phyloP scores from a whole-genome alignment of 2,329 filamentous ascomycete species.

The Cordyceps cateniannulata region DNA sequence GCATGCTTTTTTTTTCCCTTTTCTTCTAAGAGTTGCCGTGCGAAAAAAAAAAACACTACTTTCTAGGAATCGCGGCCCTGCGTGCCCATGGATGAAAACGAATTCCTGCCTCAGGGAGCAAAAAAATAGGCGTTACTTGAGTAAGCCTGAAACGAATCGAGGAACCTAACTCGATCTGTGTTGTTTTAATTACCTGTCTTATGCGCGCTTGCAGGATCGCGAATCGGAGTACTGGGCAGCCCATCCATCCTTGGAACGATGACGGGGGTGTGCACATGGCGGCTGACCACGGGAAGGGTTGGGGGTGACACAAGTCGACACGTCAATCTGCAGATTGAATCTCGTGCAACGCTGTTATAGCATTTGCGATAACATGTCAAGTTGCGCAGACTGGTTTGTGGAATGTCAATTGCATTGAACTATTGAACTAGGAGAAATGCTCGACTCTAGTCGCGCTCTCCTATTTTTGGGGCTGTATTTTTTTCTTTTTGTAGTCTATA shows the following conservation, averaged over 20 bases:
- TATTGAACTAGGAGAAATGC: neutral
- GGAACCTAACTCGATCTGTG: slow-evolving; percentile 1
- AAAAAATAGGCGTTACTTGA: neutral
- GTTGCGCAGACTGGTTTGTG: neutral
- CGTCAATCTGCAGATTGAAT: neutral
- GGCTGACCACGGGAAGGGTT: neutral
- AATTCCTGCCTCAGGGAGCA: neutral
- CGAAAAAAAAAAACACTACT: neutral
- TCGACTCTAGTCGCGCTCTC: neutral
- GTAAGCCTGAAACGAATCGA: slow-evolving; percentile 2
- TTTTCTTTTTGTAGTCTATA: neutral
- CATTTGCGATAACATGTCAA: neutral
- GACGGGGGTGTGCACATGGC: neutral
- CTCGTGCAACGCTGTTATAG: neutral
- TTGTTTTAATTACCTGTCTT: neutral
- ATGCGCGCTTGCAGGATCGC: neutral
- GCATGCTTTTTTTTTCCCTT: neutral
- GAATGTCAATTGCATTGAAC: neutral
- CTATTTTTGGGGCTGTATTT: neutral
- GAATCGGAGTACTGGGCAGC: slow-evolving; percentile 4
- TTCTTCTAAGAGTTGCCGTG: neutral
- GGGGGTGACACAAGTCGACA: slow-evolving; percentile 9
- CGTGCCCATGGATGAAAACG: neutral
- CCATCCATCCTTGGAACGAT: too few relatives aligned
- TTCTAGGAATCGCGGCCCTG: neutral